phyloP scores from a whole-genome alignment of 495 filamentous ascomycete genomes.

The Tuber umbilicatum region DNA sequence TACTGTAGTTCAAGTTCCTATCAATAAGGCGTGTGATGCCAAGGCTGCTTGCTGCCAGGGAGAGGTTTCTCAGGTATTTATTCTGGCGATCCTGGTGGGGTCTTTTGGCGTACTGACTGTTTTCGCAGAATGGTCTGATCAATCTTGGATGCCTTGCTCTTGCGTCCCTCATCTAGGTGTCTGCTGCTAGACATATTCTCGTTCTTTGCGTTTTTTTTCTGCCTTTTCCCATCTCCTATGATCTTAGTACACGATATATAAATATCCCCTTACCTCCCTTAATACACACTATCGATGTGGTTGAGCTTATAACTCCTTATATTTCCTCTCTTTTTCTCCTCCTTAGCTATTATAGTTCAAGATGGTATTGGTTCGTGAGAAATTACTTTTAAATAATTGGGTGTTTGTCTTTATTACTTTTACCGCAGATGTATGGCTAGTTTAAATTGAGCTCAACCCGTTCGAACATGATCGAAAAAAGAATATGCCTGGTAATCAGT shows the following conservation, averaged over 20 bases:
- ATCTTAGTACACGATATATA: background rate
- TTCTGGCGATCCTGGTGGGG: background rate
- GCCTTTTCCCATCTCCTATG: background rate
- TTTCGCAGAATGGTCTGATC: slow-evolving; percentile 25
- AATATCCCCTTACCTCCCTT: background rate
- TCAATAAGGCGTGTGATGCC: slow-evolving; percentile 35
- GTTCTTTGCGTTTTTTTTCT: background rate
- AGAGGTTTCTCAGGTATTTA: slow-evolving; percentile 22
- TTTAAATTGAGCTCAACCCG: too few species aligned
- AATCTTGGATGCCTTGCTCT: slow-evolving; percentile 31
- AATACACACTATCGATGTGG: background rate
- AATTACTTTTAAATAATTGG: background rate
- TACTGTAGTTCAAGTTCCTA: slow-evolving; percentile 31
- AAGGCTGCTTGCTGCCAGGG: slow-evolving; percentile 36
- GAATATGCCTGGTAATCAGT: too few species aligned
- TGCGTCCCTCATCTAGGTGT: slow-evolving; percentile 23
- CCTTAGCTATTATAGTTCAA: background rate
- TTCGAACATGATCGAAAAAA: too few species aligned
- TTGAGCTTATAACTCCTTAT: background rate
- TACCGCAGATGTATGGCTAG: too few species aligned
- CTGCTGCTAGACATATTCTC: background rate
- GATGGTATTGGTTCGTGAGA: background rate
- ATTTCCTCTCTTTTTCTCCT: background rate
- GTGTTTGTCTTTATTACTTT: background rate
- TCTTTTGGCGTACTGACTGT: background rate